phyloP scores from a whole-genome alignment of 1,284 basidiomycete genomes.

The Exsudoporus floridanus region DNA sequence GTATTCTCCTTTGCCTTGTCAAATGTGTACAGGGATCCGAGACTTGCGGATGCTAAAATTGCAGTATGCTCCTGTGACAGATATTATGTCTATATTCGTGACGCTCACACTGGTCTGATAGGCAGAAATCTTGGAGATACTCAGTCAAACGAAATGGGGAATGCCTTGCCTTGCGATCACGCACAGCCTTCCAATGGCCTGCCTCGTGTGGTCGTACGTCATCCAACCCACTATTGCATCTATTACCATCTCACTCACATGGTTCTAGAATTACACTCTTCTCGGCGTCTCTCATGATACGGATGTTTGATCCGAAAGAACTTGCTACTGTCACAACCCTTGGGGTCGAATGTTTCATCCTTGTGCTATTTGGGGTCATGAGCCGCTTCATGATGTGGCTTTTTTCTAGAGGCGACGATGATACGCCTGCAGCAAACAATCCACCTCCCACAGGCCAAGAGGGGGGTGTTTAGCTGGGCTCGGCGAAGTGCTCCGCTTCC shows the following conservation, averaged over 20 bases:
- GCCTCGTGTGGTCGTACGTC: constrained; percentile 18
- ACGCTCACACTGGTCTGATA: background rate
- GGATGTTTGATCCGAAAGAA: constrained; percentile 9
- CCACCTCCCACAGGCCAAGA: no score
- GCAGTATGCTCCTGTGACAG: constrained; percentile 6
- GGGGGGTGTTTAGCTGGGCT: no score
- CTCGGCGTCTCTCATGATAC: constrained; percentile 1
- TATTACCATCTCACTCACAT: background rate
- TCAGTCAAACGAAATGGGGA: constrained; percentile 5
- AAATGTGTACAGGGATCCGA: background rate
- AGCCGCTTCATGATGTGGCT: background rate
- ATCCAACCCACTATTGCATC: no score
- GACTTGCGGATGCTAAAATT: constrained; percentile 1
- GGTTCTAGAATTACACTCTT: background rate
- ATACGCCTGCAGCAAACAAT: background rate
- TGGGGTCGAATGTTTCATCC: constrained; percentile 8
- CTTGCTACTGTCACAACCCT: background rate
- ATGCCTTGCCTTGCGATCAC: constrained; percentile 13
- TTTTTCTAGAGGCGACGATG: background rate
- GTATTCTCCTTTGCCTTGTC: no score
- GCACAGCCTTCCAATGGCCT: background rate
- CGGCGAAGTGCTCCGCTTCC: no score
- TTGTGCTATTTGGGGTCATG: constrained; percentile 5
- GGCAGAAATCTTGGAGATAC: constrained; percentile 4
- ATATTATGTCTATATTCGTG: background rate